phyloP scores from a whole-genome alignment of 1,139 yeast species.

The Suhomyces panamericanus region DNA sequence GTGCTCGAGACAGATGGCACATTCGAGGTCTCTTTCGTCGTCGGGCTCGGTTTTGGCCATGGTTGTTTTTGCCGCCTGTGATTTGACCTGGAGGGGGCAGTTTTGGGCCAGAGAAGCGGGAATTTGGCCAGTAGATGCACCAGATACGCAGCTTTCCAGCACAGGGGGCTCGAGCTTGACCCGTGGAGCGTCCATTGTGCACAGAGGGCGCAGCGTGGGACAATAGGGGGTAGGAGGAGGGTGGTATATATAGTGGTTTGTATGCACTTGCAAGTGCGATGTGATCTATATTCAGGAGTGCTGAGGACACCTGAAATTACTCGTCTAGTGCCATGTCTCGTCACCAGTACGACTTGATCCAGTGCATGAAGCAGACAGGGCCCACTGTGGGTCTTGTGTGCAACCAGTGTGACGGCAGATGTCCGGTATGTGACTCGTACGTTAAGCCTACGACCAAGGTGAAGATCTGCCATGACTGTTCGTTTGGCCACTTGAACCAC shows the following conservation, averaged over 20 bases:
- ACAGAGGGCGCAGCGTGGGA: not conserved
- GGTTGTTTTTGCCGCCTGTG: slow-evolving; percentile 2
- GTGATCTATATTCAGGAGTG: slow-evolving; percentile 2
- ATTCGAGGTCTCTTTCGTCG: slow-evolving; percentile 30
- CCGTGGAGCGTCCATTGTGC: not conserved
- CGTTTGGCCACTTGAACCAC: slow-evolving; percentile 63
- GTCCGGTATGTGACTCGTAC: slow-evolving; percentile 87
- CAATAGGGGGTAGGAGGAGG: not conserved
- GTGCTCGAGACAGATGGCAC: slow-evolving; percentile 52
- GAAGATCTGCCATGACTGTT: slow-evolving; percentile 81
- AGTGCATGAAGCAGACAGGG: slow-evolving; percentile 89
- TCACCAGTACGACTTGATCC: slow-evolving; percentile 83
- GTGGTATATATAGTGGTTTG: not conserved
- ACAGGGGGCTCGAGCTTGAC: not conserved
- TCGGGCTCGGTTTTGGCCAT: not conserved
- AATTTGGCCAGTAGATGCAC: not conserved
- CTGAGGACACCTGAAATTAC: slow-evolving; percentile 85
- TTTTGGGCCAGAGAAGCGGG: not conserved
- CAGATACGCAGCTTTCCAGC: too few species aligned
- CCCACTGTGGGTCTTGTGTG: slow-evolving; percentile 69
- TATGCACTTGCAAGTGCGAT: not conserved
- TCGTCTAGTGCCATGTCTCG: slow-evolving; percentile 71
- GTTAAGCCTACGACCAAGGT: slow-evolving; percentile 77
- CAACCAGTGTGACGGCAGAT: slow-evolving; percentile 84
- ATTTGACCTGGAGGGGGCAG: not conserved